Percentiles rank a stretch among this genome's conserved stretches.
Evolutionary conservation across 805 yeast genomes (phyloP).

Genomic region (Candida sakaeoensis): DNA sequence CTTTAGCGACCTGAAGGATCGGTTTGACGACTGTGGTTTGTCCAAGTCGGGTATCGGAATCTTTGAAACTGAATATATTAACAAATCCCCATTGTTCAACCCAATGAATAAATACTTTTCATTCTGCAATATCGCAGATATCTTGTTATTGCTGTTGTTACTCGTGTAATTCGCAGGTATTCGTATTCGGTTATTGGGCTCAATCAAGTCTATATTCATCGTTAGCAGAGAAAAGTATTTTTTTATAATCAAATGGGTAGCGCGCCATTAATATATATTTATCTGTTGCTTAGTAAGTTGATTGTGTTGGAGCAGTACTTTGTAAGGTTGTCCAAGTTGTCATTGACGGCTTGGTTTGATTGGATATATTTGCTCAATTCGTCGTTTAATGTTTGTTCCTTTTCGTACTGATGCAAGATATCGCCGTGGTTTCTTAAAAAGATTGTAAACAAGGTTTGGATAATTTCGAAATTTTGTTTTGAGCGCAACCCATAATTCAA

Average conservation of each 20-base stretch:
- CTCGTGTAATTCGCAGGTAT: conserved; percentile 15
- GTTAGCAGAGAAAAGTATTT: background rate
- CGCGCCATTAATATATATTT: conserved; percentile 1
- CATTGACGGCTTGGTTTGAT: conserved; percentile 37
- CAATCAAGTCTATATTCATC: conserved; percentile 38
- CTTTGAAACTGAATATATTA: conserved; percentile 16
- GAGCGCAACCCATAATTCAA: conserved; percentile 53
- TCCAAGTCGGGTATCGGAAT: conserved; percentile 14
- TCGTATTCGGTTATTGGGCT: conserved; percentile 34
- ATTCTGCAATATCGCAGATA: conserved; percentile 22
- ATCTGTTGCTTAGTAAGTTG: conserved; percentile 36
- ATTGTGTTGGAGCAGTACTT: conserved; percentile 82
- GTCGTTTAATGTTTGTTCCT: conserved; percentile 35
- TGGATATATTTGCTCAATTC: conserved; percentile 50
- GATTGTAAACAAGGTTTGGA: conserved; percentile 76
- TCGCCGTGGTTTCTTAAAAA: conserved; percentile 81
- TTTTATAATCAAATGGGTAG: background rate
- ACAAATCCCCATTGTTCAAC: conserved; percentile 32
- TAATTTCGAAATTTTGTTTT: conserved; percentile 67
- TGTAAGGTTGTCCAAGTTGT: conserved; percentile 59
- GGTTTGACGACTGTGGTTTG: conserved; percentile 7
- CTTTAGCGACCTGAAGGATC: conserved; percentile 2
- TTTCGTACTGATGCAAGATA: conserved; percentile 45
- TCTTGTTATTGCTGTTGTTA: conserved; percentile 9
- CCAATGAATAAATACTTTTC: conserved; percentile 27